Evolutionary conservation across 768 basidiomycete genomes (phyloP).

Genomic region (Boletus tomentosulus): DNA sequence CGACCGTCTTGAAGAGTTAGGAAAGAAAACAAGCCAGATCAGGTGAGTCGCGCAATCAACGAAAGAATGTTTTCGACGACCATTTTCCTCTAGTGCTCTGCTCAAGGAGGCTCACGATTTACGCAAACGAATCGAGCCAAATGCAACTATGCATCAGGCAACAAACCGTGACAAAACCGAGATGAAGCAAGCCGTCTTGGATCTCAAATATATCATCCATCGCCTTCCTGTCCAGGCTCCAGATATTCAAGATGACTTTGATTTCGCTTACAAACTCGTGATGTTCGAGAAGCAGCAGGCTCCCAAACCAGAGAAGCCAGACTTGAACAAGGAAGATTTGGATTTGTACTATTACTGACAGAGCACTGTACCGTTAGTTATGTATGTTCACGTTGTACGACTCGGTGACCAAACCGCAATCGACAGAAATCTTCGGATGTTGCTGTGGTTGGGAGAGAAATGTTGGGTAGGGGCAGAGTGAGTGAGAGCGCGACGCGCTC

Average conservation of each 20-base stretch:
- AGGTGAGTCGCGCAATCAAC: slow-evolving; percentile 27
- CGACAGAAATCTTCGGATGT: no score
- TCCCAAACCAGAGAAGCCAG: slow-evolving; percentile 16
- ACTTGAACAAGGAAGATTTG: slow-evolving; percentile 25
- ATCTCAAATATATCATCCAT: slow-evolving; percentile 28
- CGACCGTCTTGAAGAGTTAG: slow-evolving; percentile 34
- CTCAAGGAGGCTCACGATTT: slow-evolving; percentile 26
- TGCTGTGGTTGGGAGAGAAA: no score
- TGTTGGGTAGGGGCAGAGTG: no score
- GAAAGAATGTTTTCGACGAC: background rate
- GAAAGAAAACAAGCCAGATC: slow-evolving; percentile 26
- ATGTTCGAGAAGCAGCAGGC: slow-evolving; percentile 16
- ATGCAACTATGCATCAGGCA: slow-evolving; percentile 25
- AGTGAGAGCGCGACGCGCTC: no score
- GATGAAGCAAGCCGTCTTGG: slow-evolving; percentile 27
- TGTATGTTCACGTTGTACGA: no score
- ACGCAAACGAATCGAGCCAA: slow-evolving; percentile 31
- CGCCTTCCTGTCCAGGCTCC: slow-evolving; percentile 18
- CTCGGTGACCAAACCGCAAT: no score
- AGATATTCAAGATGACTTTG: slow-evolving; percentile 26
- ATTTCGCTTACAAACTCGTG: slow-evolving; percentile 34
- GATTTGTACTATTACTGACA: background rate
- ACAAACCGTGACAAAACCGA: slow-evolving; percentile 13
- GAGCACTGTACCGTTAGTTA: background rate
- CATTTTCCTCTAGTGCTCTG: slow-evolving; percentile 17